Base-by-base conservation (phyloP, 352 stramenopile species). In the Pythium brachiatum region DNA sequence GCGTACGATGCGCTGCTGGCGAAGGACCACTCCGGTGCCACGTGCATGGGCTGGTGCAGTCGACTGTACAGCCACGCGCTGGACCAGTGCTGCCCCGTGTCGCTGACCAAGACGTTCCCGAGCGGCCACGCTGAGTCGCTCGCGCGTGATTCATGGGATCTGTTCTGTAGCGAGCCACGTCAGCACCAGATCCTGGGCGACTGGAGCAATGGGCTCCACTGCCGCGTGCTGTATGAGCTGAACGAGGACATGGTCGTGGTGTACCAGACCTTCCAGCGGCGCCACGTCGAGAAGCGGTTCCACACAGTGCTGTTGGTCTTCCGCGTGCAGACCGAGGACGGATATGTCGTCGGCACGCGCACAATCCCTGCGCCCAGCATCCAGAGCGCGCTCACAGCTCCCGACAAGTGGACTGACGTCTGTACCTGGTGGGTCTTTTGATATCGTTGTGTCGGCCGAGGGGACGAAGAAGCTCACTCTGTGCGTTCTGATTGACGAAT, bases 301-400 rank as follows among this genome's bases (percentile, higher is more conserved):
- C 79, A 85, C 69, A 83, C 77, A 1, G 76, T 88, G 32, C 79
- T 83, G 53, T 53, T 89, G 52, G 65, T 89, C 32, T 89, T 82
- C 62, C 79, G 79, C 6, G 53, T 89, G 53, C 69, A 84, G 41
- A 86, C 69, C 2, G 64, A 76, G 21, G 72, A 44, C 2, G 79
- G 77, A 2, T 86, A 79, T 62, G 73, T 69, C 15, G 36, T 89
- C 11, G 80, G 77, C 36, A 85, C 85, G 57, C 75, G 77, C 12
- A 83, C 77, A 25, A 87, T 86, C 54, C 73, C 77, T 6, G 70
- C 70, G 26, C 79, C 73, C 0, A 55, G 48, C 3, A 74, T 86
- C 26, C 67, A 84, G 55, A 56, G 74, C 27, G 54, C 72, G 15
- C 62, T 86, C 36, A 39, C 34, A 12, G 47, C 41, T 7, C 59